Conservation (phyloP, 176 grass and related monocot genomes). For the Themeda triandra region DNA sequence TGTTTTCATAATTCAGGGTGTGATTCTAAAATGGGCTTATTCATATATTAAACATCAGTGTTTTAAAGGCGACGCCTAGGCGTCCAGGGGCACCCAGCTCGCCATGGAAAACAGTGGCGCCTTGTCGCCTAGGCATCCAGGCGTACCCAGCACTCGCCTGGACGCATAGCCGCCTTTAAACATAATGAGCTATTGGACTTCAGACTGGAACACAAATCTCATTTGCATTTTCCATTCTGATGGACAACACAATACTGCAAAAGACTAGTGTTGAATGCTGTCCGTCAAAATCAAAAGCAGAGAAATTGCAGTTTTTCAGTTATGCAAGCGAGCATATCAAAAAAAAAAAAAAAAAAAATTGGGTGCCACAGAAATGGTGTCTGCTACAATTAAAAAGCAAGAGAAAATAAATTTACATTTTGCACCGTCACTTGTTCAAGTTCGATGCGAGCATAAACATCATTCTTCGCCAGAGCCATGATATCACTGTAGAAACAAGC, state of each 20-base stretch:
- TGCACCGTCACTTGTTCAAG: slow-evolving; percentile 55
- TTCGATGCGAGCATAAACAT: slow-evolving; percentile 57
- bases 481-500: slow-evolving; percentile 51
- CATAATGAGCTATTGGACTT: not conserved
- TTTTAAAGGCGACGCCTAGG: no score
- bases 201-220: not conserved
- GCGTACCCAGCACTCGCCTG: no score
- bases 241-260: slow-evolving; percentile 14
- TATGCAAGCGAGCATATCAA: not conserved
- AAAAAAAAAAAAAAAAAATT: no score
- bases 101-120: no score
- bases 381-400: not conserved
- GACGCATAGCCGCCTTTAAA: no score
- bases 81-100: no score
- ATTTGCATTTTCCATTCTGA: not conserved
- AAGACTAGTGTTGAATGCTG: not conserved
- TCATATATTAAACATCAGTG: not conserved
- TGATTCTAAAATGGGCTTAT: not conserved
- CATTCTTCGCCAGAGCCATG: slow-evolving; percentile 64
- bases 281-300: slow-evolving; percentile 6
- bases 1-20: not conserved
- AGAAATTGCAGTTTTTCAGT: not conserved
- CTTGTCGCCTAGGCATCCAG: no score
- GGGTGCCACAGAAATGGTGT: not conserved
- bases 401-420: slow-evolving; percentile 40